Percentiles rank a stretch among this genome's conserved stretches.
phyloP scores from a whole-genome alignment of 768 basidiomycete genomes.

The Epithele typhae region DNA sequence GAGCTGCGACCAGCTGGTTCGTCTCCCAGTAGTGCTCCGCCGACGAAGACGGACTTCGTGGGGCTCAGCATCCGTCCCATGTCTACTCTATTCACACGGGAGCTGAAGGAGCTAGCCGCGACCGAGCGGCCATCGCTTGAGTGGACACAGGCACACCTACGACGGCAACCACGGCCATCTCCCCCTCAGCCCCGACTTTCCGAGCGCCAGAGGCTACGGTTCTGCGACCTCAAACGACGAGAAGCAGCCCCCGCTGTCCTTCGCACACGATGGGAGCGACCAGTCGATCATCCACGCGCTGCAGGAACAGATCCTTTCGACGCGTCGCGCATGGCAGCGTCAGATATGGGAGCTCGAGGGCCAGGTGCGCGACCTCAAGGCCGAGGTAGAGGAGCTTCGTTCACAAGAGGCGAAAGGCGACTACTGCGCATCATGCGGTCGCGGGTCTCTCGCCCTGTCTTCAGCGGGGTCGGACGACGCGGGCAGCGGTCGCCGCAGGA shows the following conservation, averaged over 20 bases:
- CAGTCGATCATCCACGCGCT: constrained; percentile 44
- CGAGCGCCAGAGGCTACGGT: constrained; percentile 12
- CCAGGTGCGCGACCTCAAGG: constrained; percentile 66
- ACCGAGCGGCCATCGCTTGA: constrained; percentile 30
- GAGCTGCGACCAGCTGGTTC: constrained; percentile 4
- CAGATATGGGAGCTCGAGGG: constrained; percentile 74
- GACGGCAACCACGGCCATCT: constrained; percentile 40
- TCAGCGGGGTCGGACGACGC: neutral
- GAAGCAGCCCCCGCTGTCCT: constrained; percentile 26
- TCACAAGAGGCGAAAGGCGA: constrained; percentile 31
- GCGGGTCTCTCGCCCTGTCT: constrained; percentile 30
- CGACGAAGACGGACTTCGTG: constrained; percentile 58
- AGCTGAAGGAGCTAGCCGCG: constrained; percentile 47
- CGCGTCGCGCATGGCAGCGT: constrained; percentile 64
- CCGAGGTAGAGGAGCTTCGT: constrained; percentile 59
- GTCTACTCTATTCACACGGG: constrained; percentile 69
- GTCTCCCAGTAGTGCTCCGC: constrained; percentile 57
- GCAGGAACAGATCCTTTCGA: constrained; percentile 55
- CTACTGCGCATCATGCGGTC: constrained; percentile 61
- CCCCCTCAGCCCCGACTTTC: constrained; percentile 42
- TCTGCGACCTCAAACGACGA: constrained; percentile 18
- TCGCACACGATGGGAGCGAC: constrained; percentile 34
- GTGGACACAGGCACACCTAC: constrained; percentile 48
- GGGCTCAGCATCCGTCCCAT: constrained; percentile 68
- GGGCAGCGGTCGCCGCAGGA: constrained; percentile 4